Base-by-base conservation (phyloP, 148 eudicot species). In the Spergularia marina region DNA sequence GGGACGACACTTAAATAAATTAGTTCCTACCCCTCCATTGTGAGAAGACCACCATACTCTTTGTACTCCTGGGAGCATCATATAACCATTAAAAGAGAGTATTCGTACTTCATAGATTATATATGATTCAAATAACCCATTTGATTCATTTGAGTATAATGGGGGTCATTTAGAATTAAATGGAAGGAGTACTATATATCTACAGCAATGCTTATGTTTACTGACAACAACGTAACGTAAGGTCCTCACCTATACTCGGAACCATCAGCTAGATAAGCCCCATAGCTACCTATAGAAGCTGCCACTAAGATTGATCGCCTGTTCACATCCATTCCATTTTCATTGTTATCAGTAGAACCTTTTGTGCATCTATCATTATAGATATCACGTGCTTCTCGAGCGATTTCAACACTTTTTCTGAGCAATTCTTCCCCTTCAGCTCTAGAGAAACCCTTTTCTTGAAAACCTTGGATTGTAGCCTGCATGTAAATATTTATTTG, bases 191-290 rank as follows among this genome's bases (percentile, higher is more conserved):
- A 30, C 34, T 30, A 30, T 30, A 30, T 30, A 30, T 30, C 34
- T 30, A 30, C 34, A 1, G 34, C 34, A 30, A 30, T 30, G 2
- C 1, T 30, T 1, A 1, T 30, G 2, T 30, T 30, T 30, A 30
- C 34, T 30, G 34, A 30, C 36, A 30, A 30, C 3, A 23, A 23
- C 25, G 25, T 23, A 11, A 39, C 36, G 17, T 0, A 2, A 51
- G 10, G 12, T 10, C 1, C 65, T 66, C 47, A 88, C 99, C 98
- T 95, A 79, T 95, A 95, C 79, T 95, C 99, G 41, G 99, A 95
- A 77, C 99, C 99, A 85, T 95, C 98, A 65, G 98, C 99, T 78
- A 95, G 76, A 86, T 89, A 95, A 64, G 99, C 99, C 65, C 99
- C 99, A 81, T 95, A 95, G 74, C 98, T 92, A 65, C 99, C 99